Base-by-base conservation (phyloP, 306 rosid species). In the Malus asiatica region DNA sequence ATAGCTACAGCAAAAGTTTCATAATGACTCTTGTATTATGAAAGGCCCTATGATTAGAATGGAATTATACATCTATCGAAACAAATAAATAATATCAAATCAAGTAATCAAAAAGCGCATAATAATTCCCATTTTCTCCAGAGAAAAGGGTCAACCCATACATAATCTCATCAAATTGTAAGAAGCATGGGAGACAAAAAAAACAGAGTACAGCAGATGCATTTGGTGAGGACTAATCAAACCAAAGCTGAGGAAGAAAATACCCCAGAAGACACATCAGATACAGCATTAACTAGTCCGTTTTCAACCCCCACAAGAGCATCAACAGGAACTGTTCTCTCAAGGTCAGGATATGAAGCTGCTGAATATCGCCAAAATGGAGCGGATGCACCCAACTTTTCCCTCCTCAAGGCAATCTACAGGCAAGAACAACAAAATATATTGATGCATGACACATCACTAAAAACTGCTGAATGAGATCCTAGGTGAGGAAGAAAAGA, bases 321-420 rank as follows among this genome's bases (percentile, higher is more conserved):
- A 84, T 79, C 79, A 72, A 80, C 66, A 58, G 88, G 72, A 78
- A 83, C 69, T 77, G 71, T 77, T 66, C 77, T 73, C 83, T 87
- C 93, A 82, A 88, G 97, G 83, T 92, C 97, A 0, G 97, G 95
- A 88, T 92, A 92, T 4, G 97, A 92, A 82, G 96, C 92, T 79
- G 97, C 96, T 74, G 97, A 89, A 79, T 87, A 88, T 79, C 93
- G 79, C 96, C 92, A 90, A 89, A 92, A 90, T 73, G 97, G 97
- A 81, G 97, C 97, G 58, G 97, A 88, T 35, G 89, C 93, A 64
- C 93, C 97, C 87, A 90, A 80, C 77, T 89, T 90, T 83, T 90
- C 97, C 85, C 97, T 90, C 84, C 92, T 90, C 82, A 92, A 82
- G 52, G 97, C 97, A 76, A 92, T 92, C 97, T 92, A 78, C 18